These are phyloP conservation scores for Hortiboletus campestris DNA, from an alignment of 768 basidiomycete species.

Conservation along the genomic window DNA sequence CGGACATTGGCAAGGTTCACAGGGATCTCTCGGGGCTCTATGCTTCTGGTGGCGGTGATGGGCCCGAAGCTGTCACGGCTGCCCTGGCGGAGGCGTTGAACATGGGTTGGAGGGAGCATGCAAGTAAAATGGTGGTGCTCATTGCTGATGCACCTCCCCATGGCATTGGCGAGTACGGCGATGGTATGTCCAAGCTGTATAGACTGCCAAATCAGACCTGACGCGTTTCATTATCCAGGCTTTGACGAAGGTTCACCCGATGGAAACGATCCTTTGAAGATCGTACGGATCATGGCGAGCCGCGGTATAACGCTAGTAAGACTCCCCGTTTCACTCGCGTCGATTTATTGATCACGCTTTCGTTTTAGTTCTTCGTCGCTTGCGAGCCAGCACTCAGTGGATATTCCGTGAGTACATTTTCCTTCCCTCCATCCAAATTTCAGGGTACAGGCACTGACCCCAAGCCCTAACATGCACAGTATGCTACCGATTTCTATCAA, in stretches of 20 bases:
- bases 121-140: constrained; percentile 94
- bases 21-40: constrained; percentile 79
- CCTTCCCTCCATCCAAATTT: constrained; percentile 17
- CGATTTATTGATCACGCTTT: background rate
- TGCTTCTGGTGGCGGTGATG: constrained; percentile 91
- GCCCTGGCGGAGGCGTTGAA: constrained; percentile 82
- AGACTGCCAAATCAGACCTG: constrained; percentile 9
- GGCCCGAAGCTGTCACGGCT: constrained; percentile 95
- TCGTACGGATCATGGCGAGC: constrained; percentile 87
- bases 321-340: constrained; percentile 8
- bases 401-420: constrained; percentile 62
- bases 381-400: constrained; percentile 96
- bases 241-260: constrained; percentile 95
- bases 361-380: constrained; percentile 89
- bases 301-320: constrained; percentile 87
- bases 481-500: constrained; percentile 92
- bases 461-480: constrained; percentile 42
- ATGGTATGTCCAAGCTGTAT: constrained; percentile 53
- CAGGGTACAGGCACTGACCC: constrained; percentile 2
- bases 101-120: constrained; percentile 86
- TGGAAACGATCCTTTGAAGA: constrained; percentile 83
- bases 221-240: constrained; percentile 44
- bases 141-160: constrained; percentile 98
- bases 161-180: constrained; percentile 95
- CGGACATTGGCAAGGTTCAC: constrained; percentile 85